Evolutionary conservation across 257 asterid genomes (phyloP), one percentile per base, ranked within the genome.

Genomic region (Nicotiana paniculata): DNA sequence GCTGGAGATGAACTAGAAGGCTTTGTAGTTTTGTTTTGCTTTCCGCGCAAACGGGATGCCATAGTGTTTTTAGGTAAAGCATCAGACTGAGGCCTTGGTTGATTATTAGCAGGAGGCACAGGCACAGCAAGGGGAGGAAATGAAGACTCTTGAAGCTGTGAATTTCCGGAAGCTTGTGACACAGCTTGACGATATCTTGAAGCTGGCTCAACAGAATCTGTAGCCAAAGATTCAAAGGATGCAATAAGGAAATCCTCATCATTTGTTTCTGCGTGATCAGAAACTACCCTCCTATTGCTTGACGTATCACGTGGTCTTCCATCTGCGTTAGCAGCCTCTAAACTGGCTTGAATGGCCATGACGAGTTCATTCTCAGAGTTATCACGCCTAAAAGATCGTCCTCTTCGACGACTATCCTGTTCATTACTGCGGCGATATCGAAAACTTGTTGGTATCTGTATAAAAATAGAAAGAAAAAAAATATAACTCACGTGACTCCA

Each of bases 381-480:
- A 85, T 93, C 98, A 65, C 96, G 97, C 67, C 85, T 93, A 78
- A 96, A 94, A 76, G 87, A 65, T 43, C 87, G 93, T 7, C 87
- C 98, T 83, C 98, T 92, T 83, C 95, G 97, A 39, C 90, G 97
- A 83, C 85, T 86, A 33, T 90, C 95, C 81, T 91, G 95, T 85
- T 92, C 98, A 83, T 83, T 91, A 78, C 82, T 87, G 69, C 96
- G 91, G 48, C 93, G 90, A 82, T 93, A 96, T 46, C 97, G 93
- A 61, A 96, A 96, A 86, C 99, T 96, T 43, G 97, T 91, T 13
- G 99, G 99, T 84, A 94, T 89, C 99, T 94, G 81, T 80, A 78
- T 67, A 69, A 80, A 70, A 53, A 74, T 57, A 80, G 61, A 83
- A 35, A 82, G 4, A 21, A 81, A 17, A 21, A 81, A 51, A 51